Conservation (phyloP, 345 rosid genomes). For the Erysimum cheiranthoides region DNA sequence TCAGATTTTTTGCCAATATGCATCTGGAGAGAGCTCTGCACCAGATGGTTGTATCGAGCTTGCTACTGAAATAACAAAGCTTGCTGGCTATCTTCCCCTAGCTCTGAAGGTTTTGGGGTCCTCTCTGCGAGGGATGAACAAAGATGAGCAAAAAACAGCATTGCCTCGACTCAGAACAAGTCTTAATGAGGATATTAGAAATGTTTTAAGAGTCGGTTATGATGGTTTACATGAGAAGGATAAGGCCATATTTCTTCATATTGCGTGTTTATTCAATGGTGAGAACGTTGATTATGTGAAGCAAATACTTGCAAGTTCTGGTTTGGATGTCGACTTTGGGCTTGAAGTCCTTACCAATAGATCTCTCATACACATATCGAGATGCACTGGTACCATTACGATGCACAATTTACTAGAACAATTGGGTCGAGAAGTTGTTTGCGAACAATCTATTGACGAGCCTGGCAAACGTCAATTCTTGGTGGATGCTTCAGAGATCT, state of each 20-base stretch:
- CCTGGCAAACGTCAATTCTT: conserved; percentile 44
- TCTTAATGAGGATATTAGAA: conserved; percentile 31
- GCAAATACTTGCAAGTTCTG: conserved; percentile 24
- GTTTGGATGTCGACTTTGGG: conserved; percentile 19
- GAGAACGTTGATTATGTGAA: neutral
- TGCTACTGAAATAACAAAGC: conserved; percentile 18
- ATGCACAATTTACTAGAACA: conserved; percentile 48
- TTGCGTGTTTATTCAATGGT: conserved; percentile 48
- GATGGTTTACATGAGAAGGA: conserved; percentile 41
- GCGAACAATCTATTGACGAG: conserved; percentile 8
- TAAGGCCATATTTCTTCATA: conserved; percentile 46
- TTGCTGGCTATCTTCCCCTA: conserved; percentile 47
- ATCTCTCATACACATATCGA: conserved; percentile 35
- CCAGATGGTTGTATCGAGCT: conserved; percentile 9
- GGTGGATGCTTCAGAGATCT: conserved; percentile 36
- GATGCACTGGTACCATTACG: neutral
- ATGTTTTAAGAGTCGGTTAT: conserved; percentile 35
- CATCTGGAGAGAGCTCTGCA: conserved; percentile 30
- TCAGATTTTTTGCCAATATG: conserved; percentile 31
- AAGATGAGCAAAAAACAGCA: conserved; percentile 25
- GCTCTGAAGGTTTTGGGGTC: conserved; percentile 51
- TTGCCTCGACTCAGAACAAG: conserved; percentile 32
- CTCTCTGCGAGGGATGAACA: conserved; percentile 22
- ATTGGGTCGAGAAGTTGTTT: conserved; percentile 43
- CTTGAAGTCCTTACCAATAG: conserved; percentile 34